phyloP scores from a whole-genome alignment of 108 stramenopile species.

The Nitzschia palea region DNA sequence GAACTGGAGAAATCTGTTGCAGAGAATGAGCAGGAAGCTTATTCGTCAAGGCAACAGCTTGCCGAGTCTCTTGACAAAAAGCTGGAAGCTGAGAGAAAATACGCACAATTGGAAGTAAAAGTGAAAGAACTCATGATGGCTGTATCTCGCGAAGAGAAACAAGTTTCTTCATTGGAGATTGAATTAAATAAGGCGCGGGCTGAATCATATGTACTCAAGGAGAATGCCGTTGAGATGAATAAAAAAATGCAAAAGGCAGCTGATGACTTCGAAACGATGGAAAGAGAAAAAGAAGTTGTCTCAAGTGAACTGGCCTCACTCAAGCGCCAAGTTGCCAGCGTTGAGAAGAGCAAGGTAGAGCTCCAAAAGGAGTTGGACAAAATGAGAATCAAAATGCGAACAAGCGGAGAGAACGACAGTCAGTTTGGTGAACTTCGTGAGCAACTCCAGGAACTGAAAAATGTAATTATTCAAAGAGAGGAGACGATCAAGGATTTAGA shows the following conservation, averaged over 20 bases:
- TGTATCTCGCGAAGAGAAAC: conserved; percentile 1
- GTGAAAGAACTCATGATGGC: conserved; percentile 19
- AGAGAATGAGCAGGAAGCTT: conserved; percentile 63
- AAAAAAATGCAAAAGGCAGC: conserved; percentile 26
- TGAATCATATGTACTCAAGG: conserved; percentile 31
- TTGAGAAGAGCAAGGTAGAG: conserved; percentile 11
- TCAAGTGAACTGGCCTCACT: conserved; percentile 17
- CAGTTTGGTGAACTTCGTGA: background rate
- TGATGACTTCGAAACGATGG: conserved; percentile 18
- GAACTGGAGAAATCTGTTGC: conserved; percentile 42
- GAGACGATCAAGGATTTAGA: conserved; percentile 34
- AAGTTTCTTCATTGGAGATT: conserved; percentile 9
- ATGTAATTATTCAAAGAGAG: conserved; percentile 31
- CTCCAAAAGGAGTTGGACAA: background rate
- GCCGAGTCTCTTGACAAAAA: conserved; percentile 57
- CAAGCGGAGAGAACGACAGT: background rate
- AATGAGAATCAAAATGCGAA: conserved; percentile 6
- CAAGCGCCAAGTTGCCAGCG: conserved; percentile 17
- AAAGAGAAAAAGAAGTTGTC: conserved; percentile 16
- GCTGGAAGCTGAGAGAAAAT: conserved; percentile 34
- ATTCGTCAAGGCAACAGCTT: conserved; percentile 47
- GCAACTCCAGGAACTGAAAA: conserved; percentile 19
- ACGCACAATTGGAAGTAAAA: conserved; percentile 14
- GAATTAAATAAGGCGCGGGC: conserved; percentile 26
- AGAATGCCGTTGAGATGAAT: conserved; percentile 33